Evolutionary conservation across 2,329 filamentous ascomycete genomes (phyloP).

Genomic region (Colletotrichum eleusines): DNA sequence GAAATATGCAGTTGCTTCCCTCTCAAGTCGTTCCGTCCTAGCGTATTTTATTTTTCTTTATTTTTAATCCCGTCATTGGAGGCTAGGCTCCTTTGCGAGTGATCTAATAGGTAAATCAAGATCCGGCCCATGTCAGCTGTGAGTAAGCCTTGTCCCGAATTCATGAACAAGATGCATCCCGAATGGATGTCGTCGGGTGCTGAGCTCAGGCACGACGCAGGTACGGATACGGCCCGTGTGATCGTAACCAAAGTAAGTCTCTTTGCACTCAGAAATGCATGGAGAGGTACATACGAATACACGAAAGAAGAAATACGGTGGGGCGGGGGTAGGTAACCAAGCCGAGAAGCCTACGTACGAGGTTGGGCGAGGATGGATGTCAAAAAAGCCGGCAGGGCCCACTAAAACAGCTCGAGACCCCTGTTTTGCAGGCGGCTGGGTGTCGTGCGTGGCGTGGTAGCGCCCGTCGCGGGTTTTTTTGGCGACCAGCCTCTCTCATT

Average conservation of each 20-base stretch:
- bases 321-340: conserved; percentile 3
- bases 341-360: conserved; percentile 20
- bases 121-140: not conserved
- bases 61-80: not conserved
- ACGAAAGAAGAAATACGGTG: not conserved
- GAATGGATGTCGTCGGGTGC: conserved; percentile 16
- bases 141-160: not conserved
- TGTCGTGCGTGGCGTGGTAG: conserved; percentile 7
- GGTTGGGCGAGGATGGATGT: conserved; percentile 36
- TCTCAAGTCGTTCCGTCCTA: not conserved
- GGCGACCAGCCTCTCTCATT: conserved; percentile 50
- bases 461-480: conserved; percentile 33
- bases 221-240: not conserved
- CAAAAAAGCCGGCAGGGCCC: conserved; percentile 8
- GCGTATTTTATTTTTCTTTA: not conserved
- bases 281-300: not conserved
- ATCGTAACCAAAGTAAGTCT: not conserved
- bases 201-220: conserved; percentile 5
- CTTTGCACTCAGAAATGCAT: not conserved
- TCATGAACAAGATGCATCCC: not conserved
- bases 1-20: not conserved
- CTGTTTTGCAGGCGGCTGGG: conserved; percentile 36
- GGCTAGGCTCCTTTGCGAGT: not conserved
- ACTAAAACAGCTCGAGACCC: conserved; percentile 36
- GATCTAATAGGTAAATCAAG: not conserved